Conservation (phyloP, 106 monocot species). For the Acorus calamus region DNA sequence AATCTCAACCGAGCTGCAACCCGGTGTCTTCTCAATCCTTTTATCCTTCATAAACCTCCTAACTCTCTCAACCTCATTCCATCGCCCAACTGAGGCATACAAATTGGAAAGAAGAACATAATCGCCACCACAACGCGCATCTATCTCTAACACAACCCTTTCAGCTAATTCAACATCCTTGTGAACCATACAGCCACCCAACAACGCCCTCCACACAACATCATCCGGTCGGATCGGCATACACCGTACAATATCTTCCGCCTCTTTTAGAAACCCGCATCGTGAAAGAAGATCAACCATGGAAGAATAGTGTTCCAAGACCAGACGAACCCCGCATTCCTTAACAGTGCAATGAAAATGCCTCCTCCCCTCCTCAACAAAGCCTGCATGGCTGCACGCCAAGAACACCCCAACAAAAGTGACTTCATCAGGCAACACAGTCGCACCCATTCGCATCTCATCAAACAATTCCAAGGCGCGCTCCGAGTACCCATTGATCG, state of each 20-base stretch:
- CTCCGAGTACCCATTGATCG: slow-evolving; percentile 19
- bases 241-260: slow-evolving; percentile 16
- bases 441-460: slow-evolving; percentile 8
- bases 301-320: too few species aligned
- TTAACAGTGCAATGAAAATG: slow-evolving; percentile 11
- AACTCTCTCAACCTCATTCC: slow-evolving; percentile 17
- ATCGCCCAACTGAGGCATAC: slow-evolving; percentile 24
- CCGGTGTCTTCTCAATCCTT: slow-evolving; percentile 11
- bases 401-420: slow-evolving; percentile 29
- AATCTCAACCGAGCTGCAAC: slow-evolving; percentile 24
- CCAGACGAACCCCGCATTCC: background rate
- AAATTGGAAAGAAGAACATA: slow-evolving; percentile 26
- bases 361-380: slow-evolving; percentile 24
- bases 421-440: slow-evolving; percentile 13
- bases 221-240: slow-evolving; percentile 31
- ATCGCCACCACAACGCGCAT: slow-evolving; percentile 12
- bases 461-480: slow-evolving; percentile 19
- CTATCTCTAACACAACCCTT: slow-evolving; percentile 15
- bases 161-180: slow-evolving; percentile 18
- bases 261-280: slow-evolving; percentile 24
- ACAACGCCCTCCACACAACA: slow-evolving; percentile 32
- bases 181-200: slow-evolving; percentile 27
- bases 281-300: background rate
- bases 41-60: background rate
- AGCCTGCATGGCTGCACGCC: slow-evolving; percentile 37